A percentile compares a stretch with the other conserved stretches of the same genome.
phyloP scores from a whole-genome alignment of 179 eudicot species.

The Silene coronaria region DNA sequence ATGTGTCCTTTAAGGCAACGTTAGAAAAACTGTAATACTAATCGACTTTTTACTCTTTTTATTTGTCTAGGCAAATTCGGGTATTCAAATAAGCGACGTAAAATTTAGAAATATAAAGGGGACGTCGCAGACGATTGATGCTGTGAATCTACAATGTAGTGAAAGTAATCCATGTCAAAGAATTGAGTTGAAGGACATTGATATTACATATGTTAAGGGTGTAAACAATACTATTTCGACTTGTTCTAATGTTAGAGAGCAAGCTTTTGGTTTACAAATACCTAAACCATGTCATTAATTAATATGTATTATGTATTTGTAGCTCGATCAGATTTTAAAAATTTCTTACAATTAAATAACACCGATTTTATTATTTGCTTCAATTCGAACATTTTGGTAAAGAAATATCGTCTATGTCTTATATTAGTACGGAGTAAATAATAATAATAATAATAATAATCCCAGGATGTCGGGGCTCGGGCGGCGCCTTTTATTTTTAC shows the following conservation, averaged over 20 bases:
- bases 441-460: too few species aligned
- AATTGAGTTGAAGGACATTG: conserved; percentile 26
- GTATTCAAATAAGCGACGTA: conserved; percentile 26
- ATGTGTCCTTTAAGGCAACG: too few species aligned
- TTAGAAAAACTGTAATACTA: too few species aligned
- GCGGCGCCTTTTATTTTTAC: too few species aligned
- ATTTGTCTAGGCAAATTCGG: conserved; percentile 26
- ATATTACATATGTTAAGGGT: neutral
- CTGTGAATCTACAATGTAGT: conserved; percentile 33
- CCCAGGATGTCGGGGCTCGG: too few species aligned
- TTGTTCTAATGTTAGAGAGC: neutral
- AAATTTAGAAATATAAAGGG: conserved; percentile 28
- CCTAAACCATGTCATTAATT: neutral
- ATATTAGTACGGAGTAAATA: too few species aligned
- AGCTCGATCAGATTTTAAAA: too few species aligned
- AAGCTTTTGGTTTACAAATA: neutral
- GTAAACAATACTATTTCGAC: neutral
- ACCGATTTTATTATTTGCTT: too few species aligned
- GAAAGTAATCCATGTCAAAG: conserved; percentile 27
- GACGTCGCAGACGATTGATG: conserved; percentile 22
- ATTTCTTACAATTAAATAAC: too few species aligned
- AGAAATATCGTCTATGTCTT: too few species aligned
- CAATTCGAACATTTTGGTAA: too few species aligned
- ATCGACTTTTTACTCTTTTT: neutral
- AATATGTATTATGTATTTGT: too few species aligned